These are phyloP conservation scores for Colletotrichum liriopes DNA, from an alignment of 2,329 filamentous ascomycete species.

Conservation along the genomic window DNA sequence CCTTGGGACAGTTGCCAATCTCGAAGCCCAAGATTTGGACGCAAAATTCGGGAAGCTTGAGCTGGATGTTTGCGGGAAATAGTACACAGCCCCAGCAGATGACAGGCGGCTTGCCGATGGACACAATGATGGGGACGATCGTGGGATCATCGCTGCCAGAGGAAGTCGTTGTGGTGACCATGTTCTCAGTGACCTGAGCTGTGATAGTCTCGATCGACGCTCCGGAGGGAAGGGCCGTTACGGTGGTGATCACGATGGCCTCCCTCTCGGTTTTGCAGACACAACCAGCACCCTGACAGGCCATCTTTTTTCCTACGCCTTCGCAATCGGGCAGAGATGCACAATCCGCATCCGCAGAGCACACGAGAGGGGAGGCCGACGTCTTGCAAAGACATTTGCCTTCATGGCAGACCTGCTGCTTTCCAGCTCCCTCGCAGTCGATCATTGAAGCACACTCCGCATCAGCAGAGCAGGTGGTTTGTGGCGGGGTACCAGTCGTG, in stretches of 20 bases:
- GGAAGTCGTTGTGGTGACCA: conserved; percentile 1
- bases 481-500: background rate
- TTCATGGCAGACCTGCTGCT: background rate
- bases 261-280: conserved; percentile 7
- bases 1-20: background rate
- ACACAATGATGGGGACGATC: conserved; percentile 9
- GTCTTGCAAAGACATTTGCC: background rate
- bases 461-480: conserved; percentile 1
- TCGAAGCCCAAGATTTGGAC: background rate
- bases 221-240: conserved; percentile 1
- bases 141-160: background rate
- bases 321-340: conserved; percentile 1
- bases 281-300: background rate
- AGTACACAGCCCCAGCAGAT: conserved; percentile 5
- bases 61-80: conserved; percentile 3
- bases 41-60: conserved; percentile 4
- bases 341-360: background rate
- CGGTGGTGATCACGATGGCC: background rate
- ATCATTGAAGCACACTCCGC: background rate
- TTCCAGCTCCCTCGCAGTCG: background rate
- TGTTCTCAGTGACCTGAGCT: background rate
- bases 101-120: conserved; percentile 2
- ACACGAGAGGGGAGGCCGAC: background rate
- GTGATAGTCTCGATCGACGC: conserved; percentile 3
- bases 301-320: background rate